Evolutionary conservation across 2,329 filamentous ascomycete genomes (phyloP).

Genomic region (Fusarium bactridioides): DNA sequence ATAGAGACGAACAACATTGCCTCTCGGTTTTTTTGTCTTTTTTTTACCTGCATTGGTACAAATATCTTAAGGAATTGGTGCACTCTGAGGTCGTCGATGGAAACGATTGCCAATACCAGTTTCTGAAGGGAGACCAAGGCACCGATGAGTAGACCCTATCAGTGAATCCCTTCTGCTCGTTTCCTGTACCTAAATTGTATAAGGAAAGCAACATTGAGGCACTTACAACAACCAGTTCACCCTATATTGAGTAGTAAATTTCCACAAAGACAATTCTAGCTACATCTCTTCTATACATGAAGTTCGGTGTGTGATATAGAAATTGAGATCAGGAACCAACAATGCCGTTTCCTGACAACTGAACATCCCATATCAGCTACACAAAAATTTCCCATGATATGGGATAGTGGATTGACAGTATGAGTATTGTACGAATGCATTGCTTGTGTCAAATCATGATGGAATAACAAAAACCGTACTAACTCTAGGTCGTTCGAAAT

Average conservation of each 20-base stretch:
- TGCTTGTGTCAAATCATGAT: not conserved
- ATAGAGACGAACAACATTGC: conserved; percentile 14
- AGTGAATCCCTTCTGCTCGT: not conserved
- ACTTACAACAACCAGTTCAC: not conserved
- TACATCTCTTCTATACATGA: not conserved
- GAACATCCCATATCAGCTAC: not conserved
- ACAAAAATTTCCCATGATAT: not conserved
- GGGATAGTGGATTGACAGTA: not conserved
- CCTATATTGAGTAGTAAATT: not conserved
- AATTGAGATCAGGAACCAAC: not conserved
- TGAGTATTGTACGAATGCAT: no score
- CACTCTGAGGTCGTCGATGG: not conserved
- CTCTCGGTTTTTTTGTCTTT: not conserved
- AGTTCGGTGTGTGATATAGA: not conserved
- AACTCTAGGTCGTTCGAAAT: not conserved
- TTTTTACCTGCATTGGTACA: not conserved
- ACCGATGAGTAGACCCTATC: not conserved
- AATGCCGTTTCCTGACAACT: not conserved
- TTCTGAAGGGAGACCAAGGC: not conserved
- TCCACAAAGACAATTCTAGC: not conserved
- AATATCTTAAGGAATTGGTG: not conserved
- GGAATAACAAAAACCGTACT: not conserved
- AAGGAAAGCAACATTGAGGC: not conserved
- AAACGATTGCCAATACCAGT: not conserved
- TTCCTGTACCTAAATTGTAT: not conserved